A percentile compares a stretch with the other conserved stretches of the same genome.
phyloP scores from a whole-genome alignment of 495 filamentous ascomycete species.

The Parathielavia hyrcaniae region DNA sequence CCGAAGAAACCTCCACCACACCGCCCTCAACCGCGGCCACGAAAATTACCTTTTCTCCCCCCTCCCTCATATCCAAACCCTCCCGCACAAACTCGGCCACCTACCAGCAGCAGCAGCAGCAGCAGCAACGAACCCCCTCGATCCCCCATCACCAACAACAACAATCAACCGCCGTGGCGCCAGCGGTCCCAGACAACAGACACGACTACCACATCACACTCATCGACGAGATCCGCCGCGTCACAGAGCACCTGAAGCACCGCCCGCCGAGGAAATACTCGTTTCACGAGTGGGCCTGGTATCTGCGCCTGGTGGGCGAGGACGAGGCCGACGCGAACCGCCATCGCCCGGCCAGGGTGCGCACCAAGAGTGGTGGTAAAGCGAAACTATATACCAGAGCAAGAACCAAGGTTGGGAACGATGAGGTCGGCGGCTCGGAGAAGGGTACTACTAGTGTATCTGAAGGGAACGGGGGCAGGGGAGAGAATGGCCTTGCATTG shows the following conservation, averaged over 20 bases:
- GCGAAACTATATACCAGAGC: not conserved
- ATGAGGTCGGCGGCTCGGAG: not conserved
- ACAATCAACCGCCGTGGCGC: conserved; percentile 22
- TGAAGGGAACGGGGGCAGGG: not conserved
- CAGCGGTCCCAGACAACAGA: conserved; percentile 22
- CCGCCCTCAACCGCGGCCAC: conserved; percentile 1
- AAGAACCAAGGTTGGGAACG: conserved; percentile 1
- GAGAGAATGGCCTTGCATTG: conserved; percentile 11
- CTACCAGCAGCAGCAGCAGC: not conserved
- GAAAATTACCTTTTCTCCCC: conserved; percentile 1
- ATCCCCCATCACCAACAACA: conserved; percentile 22
- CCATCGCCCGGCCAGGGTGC: conserved; percentile 30
- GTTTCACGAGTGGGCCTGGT: conserved; percentile 79
- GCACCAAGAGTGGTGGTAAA: not conserved
- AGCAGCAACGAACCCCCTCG: conserved; percentile 24
- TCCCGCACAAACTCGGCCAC: not conserved
- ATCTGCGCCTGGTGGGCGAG: conserved; percentile 66
- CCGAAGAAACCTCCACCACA: conserved; percentile 9
- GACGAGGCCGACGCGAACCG: conserved; percentile 49
- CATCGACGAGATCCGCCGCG: conserved; percentile 58
- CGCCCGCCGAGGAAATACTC: conserved; percentile 61
- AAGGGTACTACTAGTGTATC: not conserved
- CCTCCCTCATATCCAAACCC: not conserved
- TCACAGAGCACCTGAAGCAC: conserved; percentile 57
- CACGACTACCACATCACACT: conserved; percentile 62